Conservation (phyloP, 2,329 filamentous ascomycete species). For the Leptodontidium sp. region DNA sequence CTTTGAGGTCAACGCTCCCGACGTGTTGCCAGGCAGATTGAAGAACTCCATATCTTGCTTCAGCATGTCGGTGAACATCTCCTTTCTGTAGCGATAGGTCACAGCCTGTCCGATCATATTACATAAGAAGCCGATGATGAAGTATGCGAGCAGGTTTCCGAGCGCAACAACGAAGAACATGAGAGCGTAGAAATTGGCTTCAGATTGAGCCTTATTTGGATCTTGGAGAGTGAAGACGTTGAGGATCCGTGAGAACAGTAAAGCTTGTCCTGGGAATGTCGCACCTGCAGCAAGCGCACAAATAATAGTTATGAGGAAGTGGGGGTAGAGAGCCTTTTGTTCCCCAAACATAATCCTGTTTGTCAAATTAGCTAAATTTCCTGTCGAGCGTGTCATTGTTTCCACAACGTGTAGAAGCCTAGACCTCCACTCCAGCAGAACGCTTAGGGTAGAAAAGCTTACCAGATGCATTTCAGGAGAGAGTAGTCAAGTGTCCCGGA, state of each 20-base stretch:
- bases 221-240: constrained; percentile 42
- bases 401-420: too few species aligned
- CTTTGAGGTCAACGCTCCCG: constrained; percentile 85
- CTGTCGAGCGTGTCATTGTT: background rate
- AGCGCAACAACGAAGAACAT: constrained; percentile 32
- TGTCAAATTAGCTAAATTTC: background rate
- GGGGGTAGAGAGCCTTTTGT: constrained; percentile 19
- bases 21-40: constrained; percentile 84
- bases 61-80: constrained; percentile 82
- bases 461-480: constrained; percentile 28
- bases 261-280: constrained; percentile 48
- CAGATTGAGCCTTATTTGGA: constrained; percentile 25
- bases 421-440: background rate
- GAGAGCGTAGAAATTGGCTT: constrained; percentile 28
- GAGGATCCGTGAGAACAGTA: constrained; percentile 42
- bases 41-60: constrained; percentile 93
- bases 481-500: constrained; percentile 25
- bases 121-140: constrained; percentile 49
- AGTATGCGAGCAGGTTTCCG: constrained; percentile 50
- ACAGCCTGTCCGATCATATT: constrained; percentile 41
- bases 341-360: constrained; percentile 26
- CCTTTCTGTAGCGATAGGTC: constrained; percentile 62
- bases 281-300: constrained; percentile 44
- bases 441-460: background rate
- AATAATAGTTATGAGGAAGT: constrained; percentile 40